A percentile compares a stretch with the other conserved stretches of the same genome.
Conservation (phyloP, 306 rosid species). For the Ziziphus jujuba region DNA sequence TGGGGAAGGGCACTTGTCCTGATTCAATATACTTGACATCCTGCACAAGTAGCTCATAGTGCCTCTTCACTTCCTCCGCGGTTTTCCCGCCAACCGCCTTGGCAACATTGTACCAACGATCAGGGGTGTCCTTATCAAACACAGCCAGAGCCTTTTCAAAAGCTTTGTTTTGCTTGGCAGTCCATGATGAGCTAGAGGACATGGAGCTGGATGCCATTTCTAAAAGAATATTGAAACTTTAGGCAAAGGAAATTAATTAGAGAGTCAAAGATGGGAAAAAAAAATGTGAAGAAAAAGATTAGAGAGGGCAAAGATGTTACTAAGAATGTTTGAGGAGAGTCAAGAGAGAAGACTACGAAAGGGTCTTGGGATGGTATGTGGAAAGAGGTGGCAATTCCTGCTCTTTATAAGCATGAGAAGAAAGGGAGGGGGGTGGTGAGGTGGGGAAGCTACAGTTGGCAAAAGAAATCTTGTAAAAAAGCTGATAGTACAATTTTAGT, state of each 20-base stretch:
- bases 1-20: conserved; percentile 77
- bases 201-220: conserved; percentile 77
- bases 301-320: conserved; percentile 10
- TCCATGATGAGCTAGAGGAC: conserved; percentile 77
- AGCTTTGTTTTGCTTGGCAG: conserved; percentile 85
- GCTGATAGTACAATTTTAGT: conserved; percentile 47
- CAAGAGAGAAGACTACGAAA: conserved; percentile 18
- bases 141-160: conserved; percentile 90
- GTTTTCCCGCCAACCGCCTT: conserved; percentile 86
- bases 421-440: conserved; percentile 25
- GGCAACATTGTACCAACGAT: conserved; percentile 91
- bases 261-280: not conserved
- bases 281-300: not conserved
- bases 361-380: conserved; percentile 39
- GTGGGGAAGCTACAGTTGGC: conserved; percentile 67
- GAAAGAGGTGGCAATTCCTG: conserved; percentile 34
- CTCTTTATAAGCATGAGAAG: conserved; percentile 58
- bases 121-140: conserved; percentile 87
- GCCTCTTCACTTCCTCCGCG: conserved; percentile 76
- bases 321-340: conserved; percentile 10
- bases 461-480: conserved; percentile 32
- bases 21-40: conserved; percentile 83
- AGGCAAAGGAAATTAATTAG: not conserved
- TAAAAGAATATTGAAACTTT: not conserved
- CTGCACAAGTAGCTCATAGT: conserved; percentile 69